Base-by-base conservation (phyloP, 139 green algal genomes). In the Pseudopediastrum boryanum region DNA sequence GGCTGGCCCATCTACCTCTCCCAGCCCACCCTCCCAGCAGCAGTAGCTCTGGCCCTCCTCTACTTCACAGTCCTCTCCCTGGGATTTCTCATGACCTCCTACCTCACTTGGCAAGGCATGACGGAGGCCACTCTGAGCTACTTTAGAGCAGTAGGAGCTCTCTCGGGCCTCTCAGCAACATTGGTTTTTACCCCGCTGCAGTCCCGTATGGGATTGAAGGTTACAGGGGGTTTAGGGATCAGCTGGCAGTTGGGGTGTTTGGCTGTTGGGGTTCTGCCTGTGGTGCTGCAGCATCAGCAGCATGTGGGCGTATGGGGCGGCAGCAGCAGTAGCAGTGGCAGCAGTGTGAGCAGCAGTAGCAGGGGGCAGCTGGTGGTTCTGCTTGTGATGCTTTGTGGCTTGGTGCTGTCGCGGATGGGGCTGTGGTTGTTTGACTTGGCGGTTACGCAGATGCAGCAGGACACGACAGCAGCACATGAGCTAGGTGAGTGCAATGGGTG, bases 391-490 rank as follows among this genome's bases (percentile, higher is more conserved):
- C 75, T 96, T 35, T 79, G 33, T 19, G 89, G 89, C 12, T 71
- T 97, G 9, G 89, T 92, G 31, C 56, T 82, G 4, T 94, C 87
- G 0, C 87, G 94, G 25, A 88, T 88, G 29, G 90, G 94, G 2
- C 84, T 97, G 31, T 97, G 94, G 94, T 44, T 85, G 23, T 97
- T 92, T 73, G 94, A 98, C 81, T 74, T 98, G 29, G 85, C 85
- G 0, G 85, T 92, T 2, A 93, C 83, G 2, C 94, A 98, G 85
- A 77, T 98, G 42, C 81, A 97, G 36, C 94, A 98, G 72, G 89
- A 93, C 61, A 69, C 75, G 2, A 79, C 90, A 12, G 33, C 70
- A 1, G 44, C 66, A 19, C 39, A 79, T 0, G 42, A 87, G 12
- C 56, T 95, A 19, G 89, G 90, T 89, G 71, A 79, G 87, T 46